Base-by-base conservation (phyloP, 345 rosid genomes). In the Abelmoschus esculentus region DNA sequence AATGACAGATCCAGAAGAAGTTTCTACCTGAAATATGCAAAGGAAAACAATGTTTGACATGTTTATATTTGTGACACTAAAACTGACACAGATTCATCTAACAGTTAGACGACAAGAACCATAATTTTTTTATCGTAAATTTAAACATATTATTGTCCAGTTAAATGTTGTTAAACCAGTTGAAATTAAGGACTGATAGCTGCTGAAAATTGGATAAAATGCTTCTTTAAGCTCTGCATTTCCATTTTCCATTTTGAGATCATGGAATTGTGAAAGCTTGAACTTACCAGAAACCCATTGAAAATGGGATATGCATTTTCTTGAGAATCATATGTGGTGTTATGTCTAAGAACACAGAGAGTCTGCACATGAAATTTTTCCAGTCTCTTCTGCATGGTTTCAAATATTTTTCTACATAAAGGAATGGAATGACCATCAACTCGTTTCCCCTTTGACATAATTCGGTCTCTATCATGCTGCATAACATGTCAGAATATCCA, bases 321-420 rank as follows among this genome's bases (percentile, higher is more conserved):
- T 73, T 77, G 80, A 61, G 88, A 77, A 73, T 93, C 96, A 72
- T 60, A 31, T 82, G 74, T 83, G 70, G 98, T 93, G 74, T 93
- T 93, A 49, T 91, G 87, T 34, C 80, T 73, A 73, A 93, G 93
- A 80, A 91, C 83, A 72, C 76, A 83, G 49, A 93, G 81, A 22
- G 85, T 86, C 66, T 73, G 79, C 29, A 91, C 73, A 68, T 87
- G 89, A 77, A 91, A 91, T 17, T 77, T 88, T 77, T 91, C 98
- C 54, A 1, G 73, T 73, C 97, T 89, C 83, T 70, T 81, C 72
- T 72, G 81, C 76, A 93, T 60, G 62, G 85, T 73, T 66, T 87
- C 83, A 14, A 93, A 81, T 76, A 93, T 74, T 80, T 89, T 91
- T 77, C 77, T 59, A 77, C 96, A 89, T 78, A 90, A 61, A 17